These are phyloP conservation scores for Pulveroboletus sp. DNA, from an alignment of 768 basidiomycete species.

Conservation along the genomic window DNA sequence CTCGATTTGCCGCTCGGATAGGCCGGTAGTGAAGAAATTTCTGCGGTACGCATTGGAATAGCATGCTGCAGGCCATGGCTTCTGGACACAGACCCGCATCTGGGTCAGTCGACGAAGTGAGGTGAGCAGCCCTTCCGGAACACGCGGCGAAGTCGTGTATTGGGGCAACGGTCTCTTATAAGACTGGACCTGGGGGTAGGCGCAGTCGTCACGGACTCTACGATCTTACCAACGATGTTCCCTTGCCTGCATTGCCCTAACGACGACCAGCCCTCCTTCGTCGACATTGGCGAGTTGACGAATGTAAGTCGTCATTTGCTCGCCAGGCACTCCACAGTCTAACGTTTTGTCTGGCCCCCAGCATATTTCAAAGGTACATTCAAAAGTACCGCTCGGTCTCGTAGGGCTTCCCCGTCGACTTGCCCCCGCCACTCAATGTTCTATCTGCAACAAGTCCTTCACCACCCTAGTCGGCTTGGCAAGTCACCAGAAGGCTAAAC, in stretches of 20 bases:
- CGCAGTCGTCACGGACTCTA: constrained; percentile 9
- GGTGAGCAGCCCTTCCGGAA: constrained; percentile 24
- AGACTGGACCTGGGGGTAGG: constrained; percentile 16
- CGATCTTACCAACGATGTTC: constrained; percentile 21
- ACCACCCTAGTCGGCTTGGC: constrained; percentile 13
- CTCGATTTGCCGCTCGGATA: background rate
- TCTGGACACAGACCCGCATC: constrained; percentile 19
- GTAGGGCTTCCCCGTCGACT: background rate
- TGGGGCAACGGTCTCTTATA: constrained; percentile 31
- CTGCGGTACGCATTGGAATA: constrained; percentile 19
- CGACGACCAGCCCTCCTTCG: constrained; percentile 21
- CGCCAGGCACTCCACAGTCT: background rate
- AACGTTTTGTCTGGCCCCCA: constrained; percentile 5
- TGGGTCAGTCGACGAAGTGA: constrained; percentile 19
- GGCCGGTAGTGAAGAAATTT: constrained; percentile 7
- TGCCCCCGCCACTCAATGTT: constrained; percentile 16
- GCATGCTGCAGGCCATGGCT: constrained; percentile 22
- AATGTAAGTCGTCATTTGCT: constrained; percentile 10
- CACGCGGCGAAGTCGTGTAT: constrained; percentile 31
- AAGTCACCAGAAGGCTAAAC: constrained; percentile 22
- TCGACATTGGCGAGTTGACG: constrained; percentile 14
- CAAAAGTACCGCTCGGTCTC: constrained; percentile 1
- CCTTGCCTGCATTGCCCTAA: constrained; percentile 22
- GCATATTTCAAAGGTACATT: constrained; percentile 22
- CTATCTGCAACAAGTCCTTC: constrained; percentile 25